Base-by-base conservation (phyloP, 805 yeast species). In the Maudiozyma barnettii region DNA sequence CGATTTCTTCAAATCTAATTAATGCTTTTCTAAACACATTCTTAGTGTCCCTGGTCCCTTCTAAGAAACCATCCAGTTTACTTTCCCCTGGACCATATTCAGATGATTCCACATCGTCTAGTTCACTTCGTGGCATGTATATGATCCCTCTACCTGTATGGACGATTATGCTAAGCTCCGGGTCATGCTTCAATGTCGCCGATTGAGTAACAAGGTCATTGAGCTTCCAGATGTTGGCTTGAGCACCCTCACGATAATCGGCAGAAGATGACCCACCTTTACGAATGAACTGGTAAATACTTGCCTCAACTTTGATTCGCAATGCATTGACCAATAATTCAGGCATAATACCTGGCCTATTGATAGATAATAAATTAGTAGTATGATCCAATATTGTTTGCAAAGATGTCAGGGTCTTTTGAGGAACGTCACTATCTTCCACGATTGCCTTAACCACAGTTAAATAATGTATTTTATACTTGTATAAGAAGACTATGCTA, bases 131-230 rank as follows among this genome's bases (percentile, higher is more conserved):
- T 42, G 45, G 23, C 35, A 43, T 14, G 45, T 37, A n/a, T 52
- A 41, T 22, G 43, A 43, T 47, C 14, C 55, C 55, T 30, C 43
- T 37, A 2, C 57, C 43, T 23, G 58, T 48, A 45, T 58, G 53
- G 31, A 55, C 42, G n/a, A 52, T 49, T n/a, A 57, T 31, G 59
- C 55, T 54, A 22, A 58, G 14, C n/a, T 54, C 51, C 2, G 60
- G 44, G 19, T 52, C 49, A 41, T 58, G 63, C 5, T 58, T 49
- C 14, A 59, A 39, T 3, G 57, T 44, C n/a, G 58, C 44, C 4
- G 59, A 56, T 3, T 45, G 41, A 5, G 47, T 33, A n/a, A 46
- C 41, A 7, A 52, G 16, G n/a, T 41, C 21, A 7, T 49, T 45
- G 16, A 55, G 33, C 5, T 30, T n/a, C 5, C 19, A 14, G 2